Conservation (phyloP, 2,329 filamentous ascomycete genomes). For the Clonostachys solani region DNA sequence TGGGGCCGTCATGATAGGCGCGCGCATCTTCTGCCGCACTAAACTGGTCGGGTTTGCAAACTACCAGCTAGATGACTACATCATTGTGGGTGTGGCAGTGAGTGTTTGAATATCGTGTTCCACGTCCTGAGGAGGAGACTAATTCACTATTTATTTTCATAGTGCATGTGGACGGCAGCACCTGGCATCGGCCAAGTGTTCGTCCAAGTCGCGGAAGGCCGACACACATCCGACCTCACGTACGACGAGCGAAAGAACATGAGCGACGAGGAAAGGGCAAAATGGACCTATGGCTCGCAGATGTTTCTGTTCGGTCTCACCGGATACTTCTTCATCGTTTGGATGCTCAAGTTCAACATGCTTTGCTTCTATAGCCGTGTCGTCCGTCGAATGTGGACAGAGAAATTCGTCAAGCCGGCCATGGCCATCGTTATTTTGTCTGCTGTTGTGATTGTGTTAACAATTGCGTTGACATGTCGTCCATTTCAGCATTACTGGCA, state of each 20-base stretch:
- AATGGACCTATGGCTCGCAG: conserved; percentile 23
- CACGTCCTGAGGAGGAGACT: background rate
- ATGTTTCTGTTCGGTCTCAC: conserved; percentile 26
- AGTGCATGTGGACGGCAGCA: conserved; percentile 11
- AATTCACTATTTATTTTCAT: background rate
- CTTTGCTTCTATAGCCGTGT: conserved; percentile 30
- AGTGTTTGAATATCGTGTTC: background rate
- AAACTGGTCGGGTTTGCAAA: conserved; percentile 22
- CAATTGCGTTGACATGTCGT: conserved; percentile 20
- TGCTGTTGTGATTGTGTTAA: conserved; percentile 14
- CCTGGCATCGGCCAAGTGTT: conserved; percentile 16
- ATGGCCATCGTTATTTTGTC: conserved; percentile 21
- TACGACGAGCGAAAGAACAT: conserved; percentile 21
- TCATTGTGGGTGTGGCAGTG: conserved; percentile 21
- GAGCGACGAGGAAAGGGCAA: conserved; percentile 13
- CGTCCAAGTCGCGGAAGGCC: conserved; percentile 16
- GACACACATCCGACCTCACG: conserved; percentile 19
- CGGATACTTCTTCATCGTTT: conserved; percentile 27
- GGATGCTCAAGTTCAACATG: conserved; percentile 35
- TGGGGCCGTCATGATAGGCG: conserved; percentile 20
- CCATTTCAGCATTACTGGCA: conserved; percentile 27
- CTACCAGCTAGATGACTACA: conserved; percentile 25
- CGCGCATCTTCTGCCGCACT: conserved; percentile 22
- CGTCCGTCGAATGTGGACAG: conserved; percentile 23
- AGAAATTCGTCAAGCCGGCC: conserved; percentile 25